phyloP scores from a whole-genome alignment of 768 basidiomycete species.

The Rhizopogon vulgaris region DNA sequence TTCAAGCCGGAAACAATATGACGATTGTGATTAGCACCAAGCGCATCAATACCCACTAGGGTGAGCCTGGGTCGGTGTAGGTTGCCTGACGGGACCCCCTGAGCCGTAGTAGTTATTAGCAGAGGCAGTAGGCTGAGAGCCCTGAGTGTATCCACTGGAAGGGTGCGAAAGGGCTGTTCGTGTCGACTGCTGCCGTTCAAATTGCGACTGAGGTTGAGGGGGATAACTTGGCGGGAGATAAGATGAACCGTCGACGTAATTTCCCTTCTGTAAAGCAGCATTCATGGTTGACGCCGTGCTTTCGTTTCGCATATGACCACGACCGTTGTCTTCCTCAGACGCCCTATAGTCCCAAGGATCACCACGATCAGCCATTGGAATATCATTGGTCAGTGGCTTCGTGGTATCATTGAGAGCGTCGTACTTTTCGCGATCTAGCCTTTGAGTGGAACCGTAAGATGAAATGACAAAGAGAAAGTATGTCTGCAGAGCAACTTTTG shows the following conservation, averaged over 20 bases:
- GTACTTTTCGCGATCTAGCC: conserved; percentile 76
- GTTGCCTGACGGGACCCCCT: conserved; percentile 27
- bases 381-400: conserved; percentile 48
- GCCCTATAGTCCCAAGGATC: conserved; percentile 68
- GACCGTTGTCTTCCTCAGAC: conserved; percentile 35
- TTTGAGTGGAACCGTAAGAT: conserved; percentile 69
- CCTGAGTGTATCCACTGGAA: conserved; percentile 32
- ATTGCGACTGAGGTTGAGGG: conserved; percentile 16
- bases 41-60: conserved; percentile 37
- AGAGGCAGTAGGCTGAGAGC: conserved; percentile 34
- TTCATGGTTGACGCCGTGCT: conserved; percentile 56
- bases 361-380: conserved; percentile 56
- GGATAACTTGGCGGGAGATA: conserved; percentile 29
- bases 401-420: conserved; percentile 61
- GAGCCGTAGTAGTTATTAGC: conserved; percentile 25
- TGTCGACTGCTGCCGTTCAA: conserved; percentile 15
- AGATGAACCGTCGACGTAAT: conserved; percentile 27
- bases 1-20: background rate
- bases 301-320: conserved; percentile 44
- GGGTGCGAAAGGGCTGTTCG: conserved; percentile 15
- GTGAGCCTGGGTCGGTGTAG: conserved; percentile 36
- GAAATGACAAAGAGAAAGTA: conserved; percentile 44
- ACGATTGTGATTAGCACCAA: background rate
- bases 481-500: conserved; percentile 30
- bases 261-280: conserved; percentile 42